Conservation (phyloP, 176 grass and related monocot genomes). For the Raddia guianensis region DNA sequence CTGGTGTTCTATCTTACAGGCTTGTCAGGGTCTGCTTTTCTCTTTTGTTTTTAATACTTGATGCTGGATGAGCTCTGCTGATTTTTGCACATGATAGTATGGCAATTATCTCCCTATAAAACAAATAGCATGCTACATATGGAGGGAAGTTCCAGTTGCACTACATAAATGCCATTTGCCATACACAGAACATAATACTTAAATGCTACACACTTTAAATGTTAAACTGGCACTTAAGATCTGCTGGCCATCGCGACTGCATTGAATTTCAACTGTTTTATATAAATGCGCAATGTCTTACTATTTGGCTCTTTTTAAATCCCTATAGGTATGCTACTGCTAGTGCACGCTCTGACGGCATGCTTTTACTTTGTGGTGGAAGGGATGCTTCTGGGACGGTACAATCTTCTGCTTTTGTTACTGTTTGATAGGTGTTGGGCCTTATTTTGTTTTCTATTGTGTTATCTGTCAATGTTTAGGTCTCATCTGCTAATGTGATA, state of each 20-base stretch:
- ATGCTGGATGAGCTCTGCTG: background rate
- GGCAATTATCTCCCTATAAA: constrained; percentile 17
- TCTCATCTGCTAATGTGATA: constrained; percentile 10
- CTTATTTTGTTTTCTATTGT: constrained; percentile 33
- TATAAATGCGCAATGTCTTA: constrained; percentile 38
- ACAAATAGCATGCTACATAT: constrained; percentile 17
- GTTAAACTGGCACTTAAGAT: constrained; percentile 30
- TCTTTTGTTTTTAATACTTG: background rate
- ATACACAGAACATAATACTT: constrained; percentile 15
- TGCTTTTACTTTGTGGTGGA: constrained; percentile 99
- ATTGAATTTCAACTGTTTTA: constrained; percentile 27
- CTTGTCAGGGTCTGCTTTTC: constrained; percentile 17
- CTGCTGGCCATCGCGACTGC: background rate
- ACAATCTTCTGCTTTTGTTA: constrained; percentile 41
- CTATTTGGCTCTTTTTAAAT: constrained; percentile 38
- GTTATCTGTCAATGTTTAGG: constrained; percentile 28
- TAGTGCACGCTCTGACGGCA: constrained; percentile 94
- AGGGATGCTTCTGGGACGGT: constrained; percentile 94
- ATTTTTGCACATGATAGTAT: background rate
- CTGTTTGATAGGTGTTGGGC: constrained; percentile 29
- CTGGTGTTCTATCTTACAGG: constrained; percentile 3
- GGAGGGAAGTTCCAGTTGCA: constrained; percentile 12
- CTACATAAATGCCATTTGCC: constrained; percentile 9
- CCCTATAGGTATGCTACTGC: constrained; percentile 89
- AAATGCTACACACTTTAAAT: constrained; percentile 27